Conservation (phyloP, 2,329 filamentous ascomycete species). For the Aspergillus sp. region DNA sequence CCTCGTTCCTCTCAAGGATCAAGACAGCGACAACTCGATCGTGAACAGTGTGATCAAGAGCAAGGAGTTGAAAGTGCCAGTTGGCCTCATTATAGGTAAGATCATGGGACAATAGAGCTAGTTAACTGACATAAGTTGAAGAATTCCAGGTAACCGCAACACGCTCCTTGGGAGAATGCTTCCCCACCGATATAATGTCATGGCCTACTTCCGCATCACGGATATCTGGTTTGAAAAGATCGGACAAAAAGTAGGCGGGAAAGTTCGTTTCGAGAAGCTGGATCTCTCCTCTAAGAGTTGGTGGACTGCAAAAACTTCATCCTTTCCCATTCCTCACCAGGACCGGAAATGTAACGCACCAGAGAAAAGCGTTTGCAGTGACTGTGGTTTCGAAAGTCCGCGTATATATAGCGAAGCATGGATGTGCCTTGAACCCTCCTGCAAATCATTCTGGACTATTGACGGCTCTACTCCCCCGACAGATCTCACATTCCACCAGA, state of each 20-base stretch:
- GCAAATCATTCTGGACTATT: conserved; percentile 56
- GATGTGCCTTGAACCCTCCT: conserved; percentile 57
- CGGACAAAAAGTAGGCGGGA: conserved; percentile 44
- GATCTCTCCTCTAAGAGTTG: conserved; percentile 52
- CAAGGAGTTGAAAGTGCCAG: conserved; percentile 45
- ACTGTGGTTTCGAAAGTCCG: conserved; percentile 38
- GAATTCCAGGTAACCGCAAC: conserved; percentile 50
- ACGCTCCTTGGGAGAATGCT: conserved; percentile 48
- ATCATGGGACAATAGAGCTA: neutral
- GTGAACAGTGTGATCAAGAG: conserved; percentile 47
- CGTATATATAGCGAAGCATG: conserved; percentile 48
- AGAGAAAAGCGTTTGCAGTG: conserved; percentile 31
- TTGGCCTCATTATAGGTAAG: conserved; percentile 57
- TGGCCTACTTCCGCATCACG: conserved; percentile 68
- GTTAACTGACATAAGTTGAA: conserved; percentile 18
- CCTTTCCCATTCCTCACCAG: conserved; percentile 22
- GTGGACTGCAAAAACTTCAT: conserved; percentile 51
- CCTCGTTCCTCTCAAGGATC: conserved; percentile 48
- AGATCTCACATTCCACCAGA: conserved; percentile 49
- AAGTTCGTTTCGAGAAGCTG: conserved; percentile 65
- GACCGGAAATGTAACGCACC: conserved; percentile 31
- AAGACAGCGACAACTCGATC: conserved; percentile 36
- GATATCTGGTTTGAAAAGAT: conserved; percentile 65
- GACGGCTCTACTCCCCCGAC: conserved; percentile 28
- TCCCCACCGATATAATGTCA: conserved; percentile 60